Evolutionary conservation across 331 rosid genomes (phyloP).

Genomic region (Spiraea crenata): DNA sequence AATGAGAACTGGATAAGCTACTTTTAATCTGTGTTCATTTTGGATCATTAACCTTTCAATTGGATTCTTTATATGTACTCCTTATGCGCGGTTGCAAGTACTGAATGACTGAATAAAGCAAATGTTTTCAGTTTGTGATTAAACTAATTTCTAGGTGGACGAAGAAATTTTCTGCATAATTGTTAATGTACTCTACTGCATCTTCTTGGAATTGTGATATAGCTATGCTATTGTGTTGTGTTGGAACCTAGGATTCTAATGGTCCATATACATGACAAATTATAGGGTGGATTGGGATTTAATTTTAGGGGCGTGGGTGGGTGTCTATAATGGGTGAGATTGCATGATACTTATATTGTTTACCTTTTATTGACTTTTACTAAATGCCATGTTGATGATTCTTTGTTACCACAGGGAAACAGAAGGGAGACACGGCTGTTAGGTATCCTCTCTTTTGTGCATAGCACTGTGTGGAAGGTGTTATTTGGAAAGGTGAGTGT

Average conservation of each 20-base stretch:
- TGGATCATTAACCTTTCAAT: neutral
- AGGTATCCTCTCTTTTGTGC: slow-evolving; percentile 91
- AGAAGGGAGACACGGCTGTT: slow-evolving; percentile 90
- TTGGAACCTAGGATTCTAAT: neutral
- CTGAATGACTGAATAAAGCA: neutral
- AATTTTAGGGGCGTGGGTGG: too few species aligned
- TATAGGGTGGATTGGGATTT: too few species aligned
- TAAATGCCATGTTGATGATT: too few species aligned
- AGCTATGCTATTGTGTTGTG: neutral
- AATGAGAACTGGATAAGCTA: neutral
- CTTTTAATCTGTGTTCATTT: neutral
- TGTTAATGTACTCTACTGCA: neutral
- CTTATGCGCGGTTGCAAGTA: neutral
- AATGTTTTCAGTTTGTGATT: slow-evolving; percentile 2
- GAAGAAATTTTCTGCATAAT: neutral
- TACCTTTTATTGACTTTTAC: slow-evolving; percentile 14
- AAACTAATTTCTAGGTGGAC: neutral
- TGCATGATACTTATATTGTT: neutral
- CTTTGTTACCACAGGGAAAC: slow-evolving; percentile 68
- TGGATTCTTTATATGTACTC: neutral
- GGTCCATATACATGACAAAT: neutral
- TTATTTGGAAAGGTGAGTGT: slow-evolving; percentile 84
- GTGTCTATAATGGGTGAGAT: slow-evolving; percentile 1
- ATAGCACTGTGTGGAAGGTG: slow-evolving; percentile 98
- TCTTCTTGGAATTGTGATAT: neutral